Evolutionary conservation across 352 stramenopile species (phyloP), one percentile per base, ranked within the genome.

Genomic region (Globisporangium alternatum): DNA sequence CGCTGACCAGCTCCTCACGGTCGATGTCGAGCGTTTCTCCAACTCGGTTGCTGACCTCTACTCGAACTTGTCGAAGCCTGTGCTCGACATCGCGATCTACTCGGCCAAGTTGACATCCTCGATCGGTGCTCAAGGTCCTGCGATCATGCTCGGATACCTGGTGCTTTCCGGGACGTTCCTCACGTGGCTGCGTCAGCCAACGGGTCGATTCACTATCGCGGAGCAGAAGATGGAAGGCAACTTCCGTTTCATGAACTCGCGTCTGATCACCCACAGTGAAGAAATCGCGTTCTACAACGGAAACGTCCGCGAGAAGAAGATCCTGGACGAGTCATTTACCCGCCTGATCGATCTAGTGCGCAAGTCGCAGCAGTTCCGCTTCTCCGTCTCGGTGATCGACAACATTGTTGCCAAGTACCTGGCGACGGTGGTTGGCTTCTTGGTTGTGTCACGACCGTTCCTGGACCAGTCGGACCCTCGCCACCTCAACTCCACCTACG

Each of bases 261-360:
- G 90, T 15, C 64, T 97, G 3, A 88, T 96, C 62, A 94, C 86
- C 21, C 86, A 97, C 72, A 91, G 87, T 56, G 89, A 97, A 71
- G 86, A 94, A 60, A 95, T 97, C 55, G 89, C 89, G 10, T 97
- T 97, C 61, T 97, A 96, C 76, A 91, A 95, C 55, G 90, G 90
- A 56, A 96, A 96, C 57, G 75, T 90, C 8, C 80, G 88, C 12
- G 90, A 97, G 63, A 86, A 90, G 60, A 70, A 70, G 35, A 89
- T 95, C 48, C 53, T 93, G 28, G 81, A 94, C 60, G 66, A 88
- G 64, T 88, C 78, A 28, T 93, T 95, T 67, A 67, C 68, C 28
- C 62, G 70, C 21, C 64, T 96, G 17, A 81, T 89, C 41, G 72
- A 82, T 28, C 67, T 93, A 45, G 70, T 93, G 53, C 80, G 85